Base-by-base conservation (phyloP, 2,329 filamentous ascomycete species). In the Emergomyces orientalis region DNA sequence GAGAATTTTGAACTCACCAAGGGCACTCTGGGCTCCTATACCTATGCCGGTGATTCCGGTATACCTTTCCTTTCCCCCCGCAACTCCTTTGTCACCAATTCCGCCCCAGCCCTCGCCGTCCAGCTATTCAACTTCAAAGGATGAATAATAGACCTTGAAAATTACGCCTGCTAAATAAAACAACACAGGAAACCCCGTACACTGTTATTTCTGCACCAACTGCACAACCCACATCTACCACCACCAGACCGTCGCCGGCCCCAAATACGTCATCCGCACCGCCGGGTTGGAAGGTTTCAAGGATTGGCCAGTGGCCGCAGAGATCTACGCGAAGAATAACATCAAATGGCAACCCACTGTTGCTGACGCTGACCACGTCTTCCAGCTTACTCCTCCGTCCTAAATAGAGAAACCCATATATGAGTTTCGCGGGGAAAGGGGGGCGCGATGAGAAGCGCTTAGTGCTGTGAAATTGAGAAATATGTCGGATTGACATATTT, bases 191-290 rank as follows among this genome's bases (percentile, higher is more conserved):
- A 83, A 84, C 60, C 70, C 74, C 7, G 81, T 84, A 39, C 74
- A 83, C 72, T 85, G 82, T 77, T 84, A 79, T 75, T 84, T 80
- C 74, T 84, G 82, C 76, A 76, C 79, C 55, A 82, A 80, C 68
- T 85, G 82, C 79, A 83, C 80, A 8, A 69, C 76, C 3, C 81
- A 83, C 69, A 75, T 81, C 37, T 84, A 84, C 71, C 82, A 84
- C 72, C 80, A 83, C 68, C 82, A 84, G 67, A 76, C 78, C 52
- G 77, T 79, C 57, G 74, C 82, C 66, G 79, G 81, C 62, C 71
- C 74, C 3, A 82, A 74, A 57, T 80, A 83, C 64, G 75, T 84
- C 62, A 74, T 82, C 7, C 78, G 82, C 59, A 85, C 81, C 3
- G 78, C 75, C 1, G 68, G 83, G 51, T 70, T 84, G 14, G 74